Evolutionary conservation across 192 early-diverging fungal species (phyloP).

Genomic region (Coemansia sp.): DNA sequence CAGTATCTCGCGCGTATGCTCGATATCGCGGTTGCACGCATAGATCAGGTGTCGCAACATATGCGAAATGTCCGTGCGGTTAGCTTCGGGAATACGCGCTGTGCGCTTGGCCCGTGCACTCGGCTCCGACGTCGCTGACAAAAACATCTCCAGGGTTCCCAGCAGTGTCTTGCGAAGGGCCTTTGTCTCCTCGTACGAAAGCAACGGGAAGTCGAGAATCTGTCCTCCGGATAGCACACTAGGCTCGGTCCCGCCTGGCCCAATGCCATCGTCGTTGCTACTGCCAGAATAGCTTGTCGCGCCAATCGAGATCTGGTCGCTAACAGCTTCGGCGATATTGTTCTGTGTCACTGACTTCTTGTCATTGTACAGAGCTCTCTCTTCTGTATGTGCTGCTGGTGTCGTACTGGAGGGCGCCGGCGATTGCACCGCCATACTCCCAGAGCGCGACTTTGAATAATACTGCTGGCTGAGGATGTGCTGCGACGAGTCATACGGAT

Average conservation of each 20-base stretch:
- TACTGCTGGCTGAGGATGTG: constrained; percentile 32
- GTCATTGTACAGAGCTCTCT: too few relatives aligned
- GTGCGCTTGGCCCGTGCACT: not conserved
- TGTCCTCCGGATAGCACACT: constrained; percentile 2
- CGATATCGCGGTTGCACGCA: constrained; percentile 38
- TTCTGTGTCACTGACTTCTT: not conserved
- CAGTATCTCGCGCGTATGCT: constrained; percentile 40
- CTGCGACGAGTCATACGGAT: constrained; percentile 47
- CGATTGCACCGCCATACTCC: constrained; percentile 12
- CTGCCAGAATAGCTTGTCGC: constrained; percentile 1
- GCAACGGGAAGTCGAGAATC: constrained; percentile 16
- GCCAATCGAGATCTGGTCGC: not conserved
- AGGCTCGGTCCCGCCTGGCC: constrained; percentile 11
- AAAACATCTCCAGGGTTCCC: constrained; percentile 36
- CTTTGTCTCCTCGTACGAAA: constrained; percentile 21
- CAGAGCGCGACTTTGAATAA: not conserved
- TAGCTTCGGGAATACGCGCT: constrained; percentile 14
- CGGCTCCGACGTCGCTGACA: constrained; percentile 27
- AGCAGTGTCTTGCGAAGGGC: constrained; percentile 31
- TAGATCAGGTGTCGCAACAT: constrained; percentile 36
- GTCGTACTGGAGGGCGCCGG: not conserved
- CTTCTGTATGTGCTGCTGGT: not conserved
- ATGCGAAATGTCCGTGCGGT: constrained; percentile 25
- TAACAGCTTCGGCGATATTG: not conserved
- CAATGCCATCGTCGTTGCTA: constrained; percentile 12